phyloP scores from a whole-genome alignment of 2,329 filamentous ascomycete genomes.

The Botrytis fragariae region DNA sequence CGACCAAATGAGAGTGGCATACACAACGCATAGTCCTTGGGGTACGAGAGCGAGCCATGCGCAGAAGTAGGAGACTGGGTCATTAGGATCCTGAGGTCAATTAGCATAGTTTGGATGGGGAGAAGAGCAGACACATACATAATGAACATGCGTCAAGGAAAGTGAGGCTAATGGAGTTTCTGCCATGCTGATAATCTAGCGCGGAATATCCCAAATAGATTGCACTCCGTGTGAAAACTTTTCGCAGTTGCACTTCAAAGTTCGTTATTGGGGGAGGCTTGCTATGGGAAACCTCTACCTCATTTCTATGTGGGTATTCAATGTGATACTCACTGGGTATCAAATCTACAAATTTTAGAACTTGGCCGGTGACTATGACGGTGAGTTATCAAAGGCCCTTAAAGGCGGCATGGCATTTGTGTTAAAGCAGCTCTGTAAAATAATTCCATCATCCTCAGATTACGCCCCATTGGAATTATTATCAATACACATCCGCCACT shows the following conservation, averaged over 20 bases:
- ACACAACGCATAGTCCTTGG: constrained; percentile 85
- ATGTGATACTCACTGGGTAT: background rate
- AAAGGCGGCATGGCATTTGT: constrained; percentile 4
- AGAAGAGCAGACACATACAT: constrained; percentile 57
- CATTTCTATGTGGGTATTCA: background rate
- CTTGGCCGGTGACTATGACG: background rate
- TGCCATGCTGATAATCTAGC: constrained; percentile 32
- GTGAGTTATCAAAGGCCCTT: background rate
- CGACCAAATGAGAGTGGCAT: constrained; percentile 85
- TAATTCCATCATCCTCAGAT: constrained; percentile 3
- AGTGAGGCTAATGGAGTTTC: constrained; percentile 74
- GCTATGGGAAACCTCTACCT: background rate
- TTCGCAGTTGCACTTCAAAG: background rate
- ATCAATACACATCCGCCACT: constrained; percentile 3
- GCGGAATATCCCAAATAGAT: background rate
- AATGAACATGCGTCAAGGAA: constrained; percentile 93
- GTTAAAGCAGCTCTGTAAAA: constrained; percentile 33
- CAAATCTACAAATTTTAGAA: background rate
- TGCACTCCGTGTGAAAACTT: background rate
- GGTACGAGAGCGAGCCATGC: constrained; percentile 94
- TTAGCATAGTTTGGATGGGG: constrained; percentile 12
- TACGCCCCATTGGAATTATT: background rate
- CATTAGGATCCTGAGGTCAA: constrained; percentile 69
- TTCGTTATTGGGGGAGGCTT: background rate
- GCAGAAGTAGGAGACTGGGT: constrained; percentile 80